Base-by-base conservation (phyloP, 140 eudicot species). In the Bidens hawaiensis region DNA sequence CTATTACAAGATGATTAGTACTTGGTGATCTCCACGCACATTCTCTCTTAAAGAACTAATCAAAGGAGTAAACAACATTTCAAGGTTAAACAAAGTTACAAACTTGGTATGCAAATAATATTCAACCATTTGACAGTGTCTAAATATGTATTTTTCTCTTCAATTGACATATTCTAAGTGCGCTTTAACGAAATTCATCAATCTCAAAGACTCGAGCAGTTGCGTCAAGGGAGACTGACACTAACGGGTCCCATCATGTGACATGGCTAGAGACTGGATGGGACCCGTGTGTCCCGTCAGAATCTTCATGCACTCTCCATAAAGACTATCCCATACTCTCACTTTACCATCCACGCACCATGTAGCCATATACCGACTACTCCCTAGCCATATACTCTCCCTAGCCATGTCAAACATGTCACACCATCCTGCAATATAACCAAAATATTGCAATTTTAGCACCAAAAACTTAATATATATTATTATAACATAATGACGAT, bases 321-420 rank as follows among this genome's bases (percentile, higher is more conserved):
- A 85, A 9, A 83, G 90, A 55, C 99, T 82, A 43, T 91, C 93
- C 99, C 99, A 93, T 63, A 93, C 21, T 34, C 94, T 69, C 64
- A 93, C 80, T 69, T 67, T 85, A 15, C 99, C 99, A 52, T 88
- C 99, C n/a, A 81, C 83, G 59, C 84, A 78, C 22, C 96, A 95
- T 3, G 90, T 93, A 6, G 93, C 94, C 47, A 85, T 45, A 61
- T 64, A 88, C 53, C 77, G 74, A n/a, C 87, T 74, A 12, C 75
- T 66, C 5, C 85, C 88, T 19, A n/a, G n/a, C n/a, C n/a, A n/a
- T n/a, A n/a, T n/a, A n/a, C n/a, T n/a, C n/a, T n/a, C n/a, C n/a
- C n/a, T n/a, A 94, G 69, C 95, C 97, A 94, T 60, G 81, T 14
- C 75, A 94, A 72, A 72, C 94, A 85, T 11, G 97, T 70, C 46